These are phyloP conservation scores for Jasminum sambac DNA, from an alignment of 257 asterid genomes.

Conservation along the genomic window DNA sequence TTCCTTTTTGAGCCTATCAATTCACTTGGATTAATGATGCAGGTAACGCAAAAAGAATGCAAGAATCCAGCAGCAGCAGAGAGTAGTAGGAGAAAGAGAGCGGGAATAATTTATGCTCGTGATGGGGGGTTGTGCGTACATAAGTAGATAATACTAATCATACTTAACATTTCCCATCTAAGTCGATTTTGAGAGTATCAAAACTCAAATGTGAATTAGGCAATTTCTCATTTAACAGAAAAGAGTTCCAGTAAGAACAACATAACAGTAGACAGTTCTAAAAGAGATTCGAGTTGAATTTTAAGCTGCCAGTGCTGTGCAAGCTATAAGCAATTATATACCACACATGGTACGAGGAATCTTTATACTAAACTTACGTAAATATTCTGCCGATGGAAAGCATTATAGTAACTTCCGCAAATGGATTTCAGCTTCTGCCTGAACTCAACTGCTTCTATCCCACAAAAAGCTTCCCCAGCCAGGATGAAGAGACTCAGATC, in stretches of 20 bases:
- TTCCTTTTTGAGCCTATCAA: background rate
- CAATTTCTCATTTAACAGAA: background rate
- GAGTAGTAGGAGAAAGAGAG: background rate
- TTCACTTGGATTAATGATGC: background rate
- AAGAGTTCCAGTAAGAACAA: conserved; percentile 2
- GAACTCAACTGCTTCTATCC: conserved; percentile 85
- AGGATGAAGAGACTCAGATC: conserved; percentile 77
- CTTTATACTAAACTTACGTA: conserved; percentile 60
- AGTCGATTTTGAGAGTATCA: background rate
- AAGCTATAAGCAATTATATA: background rate
- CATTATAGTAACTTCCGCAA: conserved; percentile 79
- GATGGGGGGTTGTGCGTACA: background rate
- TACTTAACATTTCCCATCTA: background rate
- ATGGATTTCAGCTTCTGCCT: conserved; percentile 92
- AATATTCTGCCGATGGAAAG: conserved; percentile 96
- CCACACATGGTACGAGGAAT: background rate
- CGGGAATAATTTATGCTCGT: background rate
- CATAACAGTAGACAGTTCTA: background rate
- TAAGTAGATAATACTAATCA: background rate
- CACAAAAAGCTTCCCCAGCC: conserved; percentile 99
- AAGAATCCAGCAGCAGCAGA: background rate
- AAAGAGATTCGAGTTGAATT: background rate
- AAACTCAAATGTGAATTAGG: background rate
- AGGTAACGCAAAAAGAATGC: background rate
- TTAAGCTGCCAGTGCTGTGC: background rate